Percentiles rank a stretch among this genome's conserved stretches.
These are phyloP conservation scores for Rickenella mellea DNA, from an alignment of 768 basidiomycete species.

Conservation along the genomic window DNA sequence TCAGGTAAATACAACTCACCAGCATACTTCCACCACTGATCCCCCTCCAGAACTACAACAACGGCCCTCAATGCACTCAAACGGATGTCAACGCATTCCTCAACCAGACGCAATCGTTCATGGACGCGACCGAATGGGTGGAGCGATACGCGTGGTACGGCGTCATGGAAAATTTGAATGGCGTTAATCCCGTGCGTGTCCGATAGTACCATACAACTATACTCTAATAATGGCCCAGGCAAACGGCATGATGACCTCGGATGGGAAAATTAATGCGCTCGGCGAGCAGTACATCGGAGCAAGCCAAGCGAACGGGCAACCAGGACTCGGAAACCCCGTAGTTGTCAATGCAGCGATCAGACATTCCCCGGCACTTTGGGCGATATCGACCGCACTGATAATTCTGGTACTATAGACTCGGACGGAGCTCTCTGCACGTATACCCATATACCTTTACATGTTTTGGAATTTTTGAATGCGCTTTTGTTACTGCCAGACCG, in stretches of 20 bases:
- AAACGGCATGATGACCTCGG: slow-evolving; percentile 31
- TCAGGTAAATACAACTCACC: slow-evolving; percentile 17
- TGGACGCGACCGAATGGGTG: slow-evolving; percentile 43
- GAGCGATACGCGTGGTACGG: slow-evolving; percentile 59
- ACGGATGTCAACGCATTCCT: slow-evolving; percentile 37
- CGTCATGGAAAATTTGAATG: slow-evolving; percentile 38
- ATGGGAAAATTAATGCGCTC: slow-evolving; percentile 36
- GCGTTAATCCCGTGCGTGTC: slow-evolving; percentile 34
- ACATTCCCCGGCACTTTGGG: too few relatives aligned
- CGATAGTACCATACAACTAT: not conserved
- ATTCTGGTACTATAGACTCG: too few relatives aligned
- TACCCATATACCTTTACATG: too few relatives aligned
- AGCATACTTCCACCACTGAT: too few relatives aligned
- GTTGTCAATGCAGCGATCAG: too few relatives aligned
- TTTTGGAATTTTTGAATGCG: too few relatives aligned
- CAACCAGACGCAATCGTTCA: slow-evolving; percentile 40
- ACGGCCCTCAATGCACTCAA: slow-evolving; percentile 33
- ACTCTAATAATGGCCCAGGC: slow-evolving; percentile 1
- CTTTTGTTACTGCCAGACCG: too few relatives aligned
- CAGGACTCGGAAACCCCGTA: too few relatives aligned
- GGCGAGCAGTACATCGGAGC: slow-evolving; percentile 39
- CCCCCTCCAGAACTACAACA: slow-evolving; percentile 27
- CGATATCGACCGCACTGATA: too few relatives aligned
- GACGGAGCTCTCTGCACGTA: too few relatives aligned
- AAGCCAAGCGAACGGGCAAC: too few relatives aligned